These are phyloP conservation scores for Vaccinium myrtillus DNA, from an alignment of 148 eudicot genomes.

Conservation along the genomic window DNA sequence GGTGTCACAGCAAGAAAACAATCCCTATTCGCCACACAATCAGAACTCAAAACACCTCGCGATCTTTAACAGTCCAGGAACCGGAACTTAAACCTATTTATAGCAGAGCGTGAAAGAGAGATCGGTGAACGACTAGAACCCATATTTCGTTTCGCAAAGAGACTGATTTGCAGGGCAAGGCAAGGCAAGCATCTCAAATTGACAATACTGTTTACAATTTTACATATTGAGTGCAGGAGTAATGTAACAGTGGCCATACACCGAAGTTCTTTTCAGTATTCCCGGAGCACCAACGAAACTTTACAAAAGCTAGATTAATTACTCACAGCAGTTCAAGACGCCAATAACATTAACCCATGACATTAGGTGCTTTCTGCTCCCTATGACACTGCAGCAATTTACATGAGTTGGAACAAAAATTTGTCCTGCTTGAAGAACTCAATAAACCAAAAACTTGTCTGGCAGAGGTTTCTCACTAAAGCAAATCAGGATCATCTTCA, in stretches of 20 bases:
- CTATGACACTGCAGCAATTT: neutral
- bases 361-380: neutral
- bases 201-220: neutral
- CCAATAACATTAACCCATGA: neutral
- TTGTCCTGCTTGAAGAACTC: neutral
- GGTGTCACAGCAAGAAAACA: too few species aligned
- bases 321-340: neutral
- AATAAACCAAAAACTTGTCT: neutral
- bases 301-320: neutral
- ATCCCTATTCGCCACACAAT: too few species aligned
- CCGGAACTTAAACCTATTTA: too few species aligned
- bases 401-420: neutral
- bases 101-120: too few species aligned
- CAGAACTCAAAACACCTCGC: too few species aligned
- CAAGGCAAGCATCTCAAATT: neutral
- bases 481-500: slow-evolving; percentile 77
- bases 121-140: too few species aligned
- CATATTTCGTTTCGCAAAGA: too few species aligned
- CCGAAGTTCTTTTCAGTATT: neutral
- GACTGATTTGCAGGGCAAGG: too few species aligned
- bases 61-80: too few species aligned
- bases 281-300: neutral
- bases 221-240: neutral
- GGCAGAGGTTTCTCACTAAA: slow-evolving; percentile 16
- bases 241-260: neutral